These are phyloP conservation scores for Citrus glauca DNA, from an alignment of 345 rosid species.

Conservation along the genomic window DNA sequence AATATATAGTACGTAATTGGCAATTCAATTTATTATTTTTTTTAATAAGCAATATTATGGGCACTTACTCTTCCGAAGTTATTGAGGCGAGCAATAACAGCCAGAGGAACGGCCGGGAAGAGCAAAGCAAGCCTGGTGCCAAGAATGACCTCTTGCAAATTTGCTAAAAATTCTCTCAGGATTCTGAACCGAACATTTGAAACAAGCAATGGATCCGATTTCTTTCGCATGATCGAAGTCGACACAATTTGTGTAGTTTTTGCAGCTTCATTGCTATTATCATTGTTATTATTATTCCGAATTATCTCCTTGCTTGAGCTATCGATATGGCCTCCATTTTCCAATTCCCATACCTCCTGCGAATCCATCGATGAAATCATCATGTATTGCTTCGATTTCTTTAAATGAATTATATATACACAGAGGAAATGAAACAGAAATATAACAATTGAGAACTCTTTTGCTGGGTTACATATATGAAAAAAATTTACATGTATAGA, in stretches of 20 bases:
- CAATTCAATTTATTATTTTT: too few relatives aligned
- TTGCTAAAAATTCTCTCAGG: slow-evolving; percentile 27
- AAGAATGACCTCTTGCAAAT: slow-evolving; percentile 40
- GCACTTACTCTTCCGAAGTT: slow-evolving; percentile 39
- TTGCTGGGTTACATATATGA: too few relatives aligned
- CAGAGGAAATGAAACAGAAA: neutral
- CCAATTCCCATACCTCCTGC: slow-evolving; percentile 21
- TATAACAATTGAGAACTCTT: neutral
- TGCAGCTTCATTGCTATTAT: neutral
- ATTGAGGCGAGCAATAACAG: slow-evolving; percentile 37
- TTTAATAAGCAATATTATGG: neutral
- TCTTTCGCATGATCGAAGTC: slow-evolving; percentile 28
- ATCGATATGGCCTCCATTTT: slow-evolving; percentile 20
- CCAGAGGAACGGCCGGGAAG: slow-evolving; percentile 53
- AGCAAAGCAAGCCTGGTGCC: slow-evolving; percentile 52
- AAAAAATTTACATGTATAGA: neutral
- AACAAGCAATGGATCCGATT: slow-evolving; percentile 34
- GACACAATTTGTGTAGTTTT: slow-evolving; percentile 31
- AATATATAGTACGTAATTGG: neutral
- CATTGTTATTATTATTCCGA: neutral
- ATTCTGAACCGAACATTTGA: slow-evolving; percentile 28
- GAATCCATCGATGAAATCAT: slow-evolving; percentile 18
- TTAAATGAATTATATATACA: neutral
- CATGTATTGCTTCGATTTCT: neutral
- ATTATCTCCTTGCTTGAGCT: neutral